phyloP scores from a whole-genome alignment of 2,329 filamentous ascomycete genomes.

The Endothia cerciana region DNA sequence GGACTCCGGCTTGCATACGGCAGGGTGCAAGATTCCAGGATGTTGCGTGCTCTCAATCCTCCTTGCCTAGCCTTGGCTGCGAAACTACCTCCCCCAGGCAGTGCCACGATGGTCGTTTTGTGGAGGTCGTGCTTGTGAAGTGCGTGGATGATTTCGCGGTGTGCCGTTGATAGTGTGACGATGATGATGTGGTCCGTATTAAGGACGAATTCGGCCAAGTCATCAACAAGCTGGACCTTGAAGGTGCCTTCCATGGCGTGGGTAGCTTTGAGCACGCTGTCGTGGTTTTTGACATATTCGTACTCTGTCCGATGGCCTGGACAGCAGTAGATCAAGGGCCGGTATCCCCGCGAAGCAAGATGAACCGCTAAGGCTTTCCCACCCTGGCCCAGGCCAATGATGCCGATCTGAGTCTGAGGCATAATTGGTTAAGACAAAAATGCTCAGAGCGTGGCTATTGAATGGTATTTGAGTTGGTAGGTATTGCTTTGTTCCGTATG shows the following conservation, averaged over 20 bases:
- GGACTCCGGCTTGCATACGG: slow-evolving; percentile 15
- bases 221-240: slow-evolving; percentile 11
- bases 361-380: slow-evolving; percentile 18
- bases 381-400: slow-evolving; percentile 20
- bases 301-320: slow-evolving; percentile 18
- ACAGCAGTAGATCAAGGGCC: slow-evolving; percentile 17
- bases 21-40: slow-evolving; percentile 17
- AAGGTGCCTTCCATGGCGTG: slow-evolving; percentile 8
- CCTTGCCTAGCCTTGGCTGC: slow-evolving; percentile 13
- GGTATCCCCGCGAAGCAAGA: slow-evolving; percentile 13
- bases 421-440: background rate
- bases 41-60: slow-evolving; percentile 11
- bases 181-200: slow-evolving; percentile 14
- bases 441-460: background rate
- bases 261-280: slow-evolving; percentile 7
- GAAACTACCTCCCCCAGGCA: slow-evolving; percentile 17
- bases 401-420: slow-evolving; percentile 16
- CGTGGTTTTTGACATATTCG: slow-evolving; percentile 9
- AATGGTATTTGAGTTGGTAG: background rate
- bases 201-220: slow-evolving; percentile 10
- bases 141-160: slow-evolving; percentile 13
- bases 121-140: slow-evolving; percentile 13
- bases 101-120: slow-evolving; percentile 11
- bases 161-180: slow-evolving; percentile 17
- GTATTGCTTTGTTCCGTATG: background rate